phyloP scores from a whole-genome alignment of 495 filamentous ascomycete species.

The Neurospora hispaniola region DNA sequence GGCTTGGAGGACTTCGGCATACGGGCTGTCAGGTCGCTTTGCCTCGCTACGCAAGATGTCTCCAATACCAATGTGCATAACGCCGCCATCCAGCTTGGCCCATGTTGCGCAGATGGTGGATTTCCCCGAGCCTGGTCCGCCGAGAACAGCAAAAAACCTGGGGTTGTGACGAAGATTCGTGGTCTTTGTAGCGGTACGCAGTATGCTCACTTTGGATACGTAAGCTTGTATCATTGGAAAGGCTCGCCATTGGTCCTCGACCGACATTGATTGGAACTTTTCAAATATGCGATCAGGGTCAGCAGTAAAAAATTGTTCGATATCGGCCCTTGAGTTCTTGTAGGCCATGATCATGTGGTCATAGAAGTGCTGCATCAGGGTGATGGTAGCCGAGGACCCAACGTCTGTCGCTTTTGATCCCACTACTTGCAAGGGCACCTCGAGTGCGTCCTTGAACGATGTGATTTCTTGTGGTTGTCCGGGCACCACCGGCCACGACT shows the following conservation, averaged over 20 bases:
- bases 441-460: neutral
- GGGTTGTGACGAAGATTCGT: neutral
- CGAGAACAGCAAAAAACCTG: neutral
- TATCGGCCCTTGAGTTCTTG: too few relatives aligned
- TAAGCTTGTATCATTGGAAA: too few relatives aligned
- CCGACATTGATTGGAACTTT: too few relatives aligned
- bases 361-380: neutral
- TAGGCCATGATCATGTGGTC: neutral
- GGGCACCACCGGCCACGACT: neutral
- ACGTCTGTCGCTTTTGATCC: neutral
- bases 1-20: neutral
- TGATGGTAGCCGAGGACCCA: neutral
- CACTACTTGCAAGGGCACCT: neutral
- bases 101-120: neutral
- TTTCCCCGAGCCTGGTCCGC: neutral
- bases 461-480: neutral
- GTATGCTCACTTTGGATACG: too few relatives aligned
- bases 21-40: neutral
- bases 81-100: neutral
- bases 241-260: too few relatives aligned
- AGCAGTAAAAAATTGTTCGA: too few relatives aligned
- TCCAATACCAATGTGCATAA: neutral
- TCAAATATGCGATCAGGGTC: too few relatives aligned
- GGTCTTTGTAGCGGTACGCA: neutral
- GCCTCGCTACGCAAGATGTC: neutral